Evolutionary conservation across 73 alveolate species (phyloP).

Genomic region (Urostyla sp.): DNA sequence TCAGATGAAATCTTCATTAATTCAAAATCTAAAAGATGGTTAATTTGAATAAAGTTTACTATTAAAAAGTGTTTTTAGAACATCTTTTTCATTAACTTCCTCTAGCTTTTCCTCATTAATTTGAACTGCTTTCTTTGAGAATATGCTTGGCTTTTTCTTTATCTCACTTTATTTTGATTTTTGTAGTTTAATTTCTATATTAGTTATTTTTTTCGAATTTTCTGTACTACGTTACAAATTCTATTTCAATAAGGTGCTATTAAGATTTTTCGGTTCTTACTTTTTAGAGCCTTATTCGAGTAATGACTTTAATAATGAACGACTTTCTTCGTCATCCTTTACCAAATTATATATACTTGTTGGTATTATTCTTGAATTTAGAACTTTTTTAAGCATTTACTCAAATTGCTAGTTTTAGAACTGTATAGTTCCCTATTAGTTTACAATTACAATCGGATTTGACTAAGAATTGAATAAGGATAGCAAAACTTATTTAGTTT

Average conservation of each 20-base stretch:
- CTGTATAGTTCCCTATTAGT: slow-evolving; percentile 20
- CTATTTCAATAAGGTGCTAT: background rate
- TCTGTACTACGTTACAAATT: background rate
- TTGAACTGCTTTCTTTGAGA: background rate
- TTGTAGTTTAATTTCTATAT: background rate
- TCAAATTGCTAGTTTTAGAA: slow-evolving; percentile 41
- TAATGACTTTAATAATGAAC: background rate
- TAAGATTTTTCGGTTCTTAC: background rate
- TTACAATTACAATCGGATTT: slow-evolving; percentile 4
- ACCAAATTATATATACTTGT: slow-evolving; percentile 7
- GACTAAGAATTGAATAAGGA: slow-evolving; percentile 10
- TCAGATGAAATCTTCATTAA: background rate
- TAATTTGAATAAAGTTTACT: background rate
- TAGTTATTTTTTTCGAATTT: background rate
- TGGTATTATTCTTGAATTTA: slow-evolving; percentile 4
- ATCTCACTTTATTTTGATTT: background rate
- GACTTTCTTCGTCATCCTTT: slow-evolving; percentile 16
- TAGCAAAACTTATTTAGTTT: slow-evolving; percentile 31
- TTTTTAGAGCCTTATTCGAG: background rate
- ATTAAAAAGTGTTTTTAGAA: slow-evolving; percentile 6
- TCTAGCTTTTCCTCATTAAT: slow-evolving; percentile 13
- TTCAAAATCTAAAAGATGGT: slow-evolving; percentile 20
- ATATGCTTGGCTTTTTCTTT: background rate
- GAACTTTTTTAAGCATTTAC: background rate
- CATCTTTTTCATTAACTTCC: background rate